These are phyloP conservation scores for Aspergillus fischeri DNA, from an alignment of 2,329 filamentous ascomycete genomes.

Conservation along the genomic window DNA sequence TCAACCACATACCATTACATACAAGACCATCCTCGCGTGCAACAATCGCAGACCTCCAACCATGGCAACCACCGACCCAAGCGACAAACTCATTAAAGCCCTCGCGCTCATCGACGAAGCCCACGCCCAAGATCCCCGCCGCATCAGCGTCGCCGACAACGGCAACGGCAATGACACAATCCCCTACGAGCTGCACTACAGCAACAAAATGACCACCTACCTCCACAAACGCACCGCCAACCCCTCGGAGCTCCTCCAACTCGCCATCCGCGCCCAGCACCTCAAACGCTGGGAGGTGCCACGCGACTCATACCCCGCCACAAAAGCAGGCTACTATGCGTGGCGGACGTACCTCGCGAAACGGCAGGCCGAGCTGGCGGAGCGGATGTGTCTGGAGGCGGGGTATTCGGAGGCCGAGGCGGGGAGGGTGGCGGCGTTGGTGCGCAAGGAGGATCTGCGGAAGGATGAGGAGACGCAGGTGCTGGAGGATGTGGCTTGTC, in stretches of 20 bases:
- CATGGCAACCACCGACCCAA: conserved; percentile 11
- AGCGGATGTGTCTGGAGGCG: conserved; percentile 49
- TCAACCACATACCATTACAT: not conserved
- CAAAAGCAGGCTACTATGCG: conserved; percentile 69
- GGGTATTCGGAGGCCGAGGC: conserved; percentile 53
- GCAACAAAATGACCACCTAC: conserved; percentile 72
- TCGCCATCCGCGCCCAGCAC: conserved; percentile 81
- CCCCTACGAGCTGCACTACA: conserved; percentile 80
- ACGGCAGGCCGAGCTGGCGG: conserved; percentile 61
- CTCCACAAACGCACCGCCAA: conserved; percentile 57
- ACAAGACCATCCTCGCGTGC: not conserved
- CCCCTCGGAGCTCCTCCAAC: conserved; percentile 63
- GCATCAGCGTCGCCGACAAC: conserved; percentile 15
- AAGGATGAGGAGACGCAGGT: conserved; percentile 57
- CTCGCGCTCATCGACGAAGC: conserved; percentile 69
- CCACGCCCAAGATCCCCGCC: conserved; percentile 64
- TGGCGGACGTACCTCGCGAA: conserved; percentile 75
- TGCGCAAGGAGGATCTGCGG: conserved; percentile 72
- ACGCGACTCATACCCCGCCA: conserved; percentile 68
- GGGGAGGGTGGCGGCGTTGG: conserved; percentile 62
- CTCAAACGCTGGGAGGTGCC: conserved; percentile 83
- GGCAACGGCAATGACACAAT: conserved; percentile 26
- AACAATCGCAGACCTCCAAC: not conserved
- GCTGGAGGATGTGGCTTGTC: conserved; percentile 79
- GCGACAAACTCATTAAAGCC: conserved; percentile 43